Conservation (phyloP, 768 basidiomycete genomes). For the Suillus discolor region DNA sequence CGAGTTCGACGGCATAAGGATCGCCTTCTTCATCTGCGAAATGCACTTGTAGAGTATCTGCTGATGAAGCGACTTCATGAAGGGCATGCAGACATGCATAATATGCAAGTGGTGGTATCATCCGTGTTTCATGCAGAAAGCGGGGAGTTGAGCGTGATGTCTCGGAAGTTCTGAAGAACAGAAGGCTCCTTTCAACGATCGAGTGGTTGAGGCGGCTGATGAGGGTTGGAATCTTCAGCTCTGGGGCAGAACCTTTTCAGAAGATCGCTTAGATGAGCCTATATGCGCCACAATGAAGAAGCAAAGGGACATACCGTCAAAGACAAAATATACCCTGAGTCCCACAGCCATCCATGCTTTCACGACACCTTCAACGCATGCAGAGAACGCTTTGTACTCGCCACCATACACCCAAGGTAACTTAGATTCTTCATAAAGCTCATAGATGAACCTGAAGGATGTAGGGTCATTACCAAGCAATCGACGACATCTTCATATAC, state of each 20-base stretch:
- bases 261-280: conserved; percentile 17
- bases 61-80: conserved; percentile 36
- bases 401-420: conserved; percentile 89
- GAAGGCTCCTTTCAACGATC: conserved; percentile 58
- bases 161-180: conserved; percentile 83
- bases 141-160: conserved; percentile 62
- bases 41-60: conserved; percentile 51
- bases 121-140: conserved; percentile 72
- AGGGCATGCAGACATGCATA: conserved; percentile 61
- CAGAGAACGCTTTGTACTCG: conserved; percentile 63
- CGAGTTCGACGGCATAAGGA: conserved; percentile 83
- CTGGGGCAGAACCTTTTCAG: conserved; percentile 62
- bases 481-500: conserved; percentile 35
- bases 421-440: conserved; percentile 56
- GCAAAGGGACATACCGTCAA: conserved; percentile 63
- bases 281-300: background rate
- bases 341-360: conserved; percentile 71
- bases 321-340: conserved; percentile 71
- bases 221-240: conserved; percentile 72
- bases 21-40: conserved; percentile 85
- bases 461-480: conserved; percentile 14
- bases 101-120: conserved; percentile 71
- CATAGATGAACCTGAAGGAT: conserved; percentile 69
- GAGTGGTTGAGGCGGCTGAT: conserved; percentile 59
- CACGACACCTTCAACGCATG: conserved; percentile 52